Base-by-base conservation (phyloP, 129 eudicot species). In the Pittosporum tobira region DNA sequence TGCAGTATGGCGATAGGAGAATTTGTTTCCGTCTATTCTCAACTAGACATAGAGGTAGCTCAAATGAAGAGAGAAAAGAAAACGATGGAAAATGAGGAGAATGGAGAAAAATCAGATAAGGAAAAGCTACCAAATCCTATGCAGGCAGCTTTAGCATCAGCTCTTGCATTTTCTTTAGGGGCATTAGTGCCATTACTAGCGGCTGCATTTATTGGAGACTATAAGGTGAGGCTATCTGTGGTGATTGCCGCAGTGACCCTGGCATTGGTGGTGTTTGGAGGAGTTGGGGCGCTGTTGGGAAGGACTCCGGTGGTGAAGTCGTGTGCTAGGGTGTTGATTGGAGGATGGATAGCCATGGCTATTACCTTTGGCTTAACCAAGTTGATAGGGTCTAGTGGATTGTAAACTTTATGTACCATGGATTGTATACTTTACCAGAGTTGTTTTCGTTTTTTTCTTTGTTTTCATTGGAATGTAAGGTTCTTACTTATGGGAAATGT, bases 1-100 rank as follows among this genome's bases (percentile, higher is more conserved):
- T 76, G 77, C 29, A 76, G 77, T 66, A 75, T 75, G 81, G 76
- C 76, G 0, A 75, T 75, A 9, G 81, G 81, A 21, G 81, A 70
- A 44, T 75, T 75, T 61, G 81, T 68, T 2, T 68, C 71, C 0
- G 75, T 67, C 8, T 73, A 61, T 51, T 74, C 79, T 37, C 74
- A 62, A 52, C 62, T 60, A 10, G 78, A 73, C 4, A 55, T 67
- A 8, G 78, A 66, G 69, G 31, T 52, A 34, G 65, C 79, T 21
- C 73, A 67, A 44, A 61, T 67, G 64, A 62, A 56, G 68, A 68
- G 79, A 40, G 74, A 57, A 9, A 67, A 20, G 12, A 34, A 21
- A 29, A 44, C 8, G 55, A n/a, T 20, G 53, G 42, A 16, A 0
- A 16, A 0, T 8, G 49, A 59, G 45, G 61, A 26, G 21, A n/a